These are phyloP conservation scores for Alternaria brassicicola DNA, from an alignment of 2,329 filamentous ascomycete genomes.

Conservation along the genomic window DNA sequence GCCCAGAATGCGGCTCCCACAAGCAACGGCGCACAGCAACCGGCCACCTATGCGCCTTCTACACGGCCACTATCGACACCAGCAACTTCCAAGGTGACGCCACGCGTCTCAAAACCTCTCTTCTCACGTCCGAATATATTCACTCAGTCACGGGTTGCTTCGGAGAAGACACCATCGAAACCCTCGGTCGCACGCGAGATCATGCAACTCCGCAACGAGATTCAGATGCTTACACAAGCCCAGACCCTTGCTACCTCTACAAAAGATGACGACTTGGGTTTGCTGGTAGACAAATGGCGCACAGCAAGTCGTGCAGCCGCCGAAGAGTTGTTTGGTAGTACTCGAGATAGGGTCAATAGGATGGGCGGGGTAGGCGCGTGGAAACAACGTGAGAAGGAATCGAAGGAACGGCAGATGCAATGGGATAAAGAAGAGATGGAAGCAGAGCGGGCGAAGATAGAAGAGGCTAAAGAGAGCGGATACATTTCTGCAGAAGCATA, in stretches of 20 bases:
- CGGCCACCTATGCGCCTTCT: not conserved
- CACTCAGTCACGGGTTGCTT: constrained; percentile 15
- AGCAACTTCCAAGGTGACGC: constrained; percentile 3
- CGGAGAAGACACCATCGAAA: constrained; percentile 26
- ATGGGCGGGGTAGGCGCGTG: constrained; percentile 68
- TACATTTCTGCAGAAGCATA: constrained; percentile 55
- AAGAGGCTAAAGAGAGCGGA: constrained; percentile 47
- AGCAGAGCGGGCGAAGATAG: constrained; percentile 52
- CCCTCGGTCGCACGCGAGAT: constrained; percentile 41
- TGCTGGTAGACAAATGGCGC: constrained; percentile 66
- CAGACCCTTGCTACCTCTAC: constrained; percentile 41
- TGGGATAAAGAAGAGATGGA: constrained; percentile 46
- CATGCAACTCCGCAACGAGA: constrained; percentile 45
- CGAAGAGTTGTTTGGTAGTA: constrained; percentile 68
- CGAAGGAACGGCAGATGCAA: constrained; percentile 44
- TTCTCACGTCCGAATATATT: constrained; percentile 16
- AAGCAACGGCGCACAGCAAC: not conserved
- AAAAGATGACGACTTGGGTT: constrained; percentile 62
- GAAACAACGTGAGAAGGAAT: constrained; percentile 49
- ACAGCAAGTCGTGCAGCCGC: constrained; percentile 66
- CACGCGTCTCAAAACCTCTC: constrained; percentile 20
- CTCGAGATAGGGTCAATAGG: constrained; percentile 64
- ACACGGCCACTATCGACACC: constrained; percentile 1
- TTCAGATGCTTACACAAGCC: constrained; percentile 53
- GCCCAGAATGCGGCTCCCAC: not conserved